Evolutionary conservation across 257 asterid genomes (phyloP), one percentile per base, ranked within the genome.

Genomic region (Thymus quinquecostatus): DNA sequence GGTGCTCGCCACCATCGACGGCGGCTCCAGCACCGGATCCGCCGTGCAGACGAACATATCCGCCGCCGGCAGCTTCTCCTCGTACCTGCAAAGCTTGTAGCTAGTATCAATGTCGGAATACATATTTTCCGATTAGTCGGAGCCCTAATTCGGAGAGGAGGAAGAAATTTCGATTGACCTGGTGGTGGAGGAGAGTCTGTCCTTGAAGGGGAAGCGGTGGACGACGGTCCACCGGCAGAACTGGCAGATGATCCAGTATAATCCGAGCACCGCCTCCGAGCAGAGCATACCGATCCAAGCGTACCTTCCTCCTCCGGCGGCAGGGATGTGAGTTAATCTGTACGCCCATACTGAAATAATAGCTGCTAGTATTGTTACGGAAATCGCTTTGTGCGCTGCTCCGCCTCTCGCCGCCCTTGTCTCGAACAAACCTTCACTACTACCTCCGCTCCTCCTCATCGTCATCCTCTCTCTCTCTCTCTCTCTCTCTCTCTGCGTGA

Each of bases 211-310:
- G 43, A 38, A 48, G 38, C 84, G 84, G 71, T 61, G 70, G 48
- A 82, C 81, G 36, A 86, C 82, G 47, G 76, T 55, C 85, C 90
- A 86, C 2, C 98, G 89, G 73, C 47, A 81, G 13, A 95, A 58
- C n/a, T 82, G 97, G 29, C 91, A 78, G 47, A 86, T 8, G n/a
- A 88, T 77, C 98, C 98, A 90, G 74, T 88, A 88, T 3, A 86
- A 44, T 30, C 88, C 84, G 28, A 90, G 87, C 14, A 70, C 28
- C 5, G 82, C 0, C 74, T 90, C 97, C 0, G 97, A 72, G 1
- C 79, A 43, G 30, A 85, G 79, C 86, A 88, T 83, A 4, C 69
- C 81, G 14, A 84, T 68, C 97, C 97, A 88, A n/a, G 75, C 77
- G 55, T 33, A 81, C 79, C 86, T 84, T 1, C 89, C 85, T 3